Evolutionary conservation across 306 rosid species (phyloP).

Genomic region (Lathyrus aphaca): DNA sequence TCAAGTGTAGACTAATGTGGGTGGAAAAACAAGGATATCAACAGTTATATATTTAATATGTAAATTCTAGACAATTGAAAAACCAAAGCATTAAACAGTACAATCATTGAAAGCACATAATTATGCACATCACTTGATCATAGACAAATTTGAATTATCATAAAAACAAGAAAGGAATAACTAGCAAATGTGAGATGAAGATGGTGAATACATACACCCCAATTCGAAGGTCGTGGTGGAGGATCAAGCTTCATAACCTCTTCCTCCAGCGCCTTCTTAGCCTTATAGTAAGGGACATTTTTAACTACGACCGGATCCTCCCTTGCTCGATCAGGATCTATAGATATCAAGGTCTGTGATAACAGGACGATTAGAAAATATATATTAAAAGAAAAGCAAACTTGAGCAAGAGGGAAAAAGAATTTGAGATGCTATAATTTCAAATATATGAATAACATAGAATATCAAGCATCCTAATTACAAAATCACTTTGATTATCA

Average conservation of each 20-base stretch:
- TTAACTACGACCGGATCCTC: slow-evolving; percentile 87
- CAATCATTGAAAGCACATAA: slow-evolving; percentile 14
- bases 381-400: slow-evolving; percentile 30
- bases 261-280: slow-evolving; percentile 80
- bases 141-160: slow-evolving; percentile 3
- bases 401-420: slow-evolving; percentile 9
- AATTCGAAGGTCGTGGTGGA: slow-evolving; percentile 84
- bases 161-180: slow-evolving; percentile 24
- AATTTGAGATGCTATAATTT: slow-evolving; percentile 17
- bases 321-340: slow-evolving; percentile 91
- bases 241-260: slow-evolving; percentile 89
- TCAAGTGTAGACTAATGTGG: too few relatives aligned
- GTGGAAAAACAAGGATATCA: too few relatives aligned
- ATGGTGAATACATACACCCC: slow-evolving; percentile 76
- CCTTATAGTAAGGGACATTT: slow-evolving; percentile 82
- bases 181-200: slow-evolving; percentile 29
- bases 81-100: too few relatives aligned
- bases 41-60: too few relatives aligned
- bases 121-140: slow-evolving; percentile 24
- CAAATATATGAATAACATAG: slow-evolving; percentile 8
- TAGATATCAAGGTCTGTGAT: slow-evolving; percentile 77
- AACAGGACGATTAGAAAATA: slow-evolving; percentile 34
- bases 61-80: too few relatives aligned
- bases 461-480: slow-evolving; percentile 9
- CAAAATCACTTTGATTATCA: slow-evolving; percentile 7